Percentiles rank a stretch among this genome's conserved stretches.
These are phyloP conservation scores for Gossypium aridum DNA, from an alignment of 441 rosid species.

Conservation along the genomic window DNA sequence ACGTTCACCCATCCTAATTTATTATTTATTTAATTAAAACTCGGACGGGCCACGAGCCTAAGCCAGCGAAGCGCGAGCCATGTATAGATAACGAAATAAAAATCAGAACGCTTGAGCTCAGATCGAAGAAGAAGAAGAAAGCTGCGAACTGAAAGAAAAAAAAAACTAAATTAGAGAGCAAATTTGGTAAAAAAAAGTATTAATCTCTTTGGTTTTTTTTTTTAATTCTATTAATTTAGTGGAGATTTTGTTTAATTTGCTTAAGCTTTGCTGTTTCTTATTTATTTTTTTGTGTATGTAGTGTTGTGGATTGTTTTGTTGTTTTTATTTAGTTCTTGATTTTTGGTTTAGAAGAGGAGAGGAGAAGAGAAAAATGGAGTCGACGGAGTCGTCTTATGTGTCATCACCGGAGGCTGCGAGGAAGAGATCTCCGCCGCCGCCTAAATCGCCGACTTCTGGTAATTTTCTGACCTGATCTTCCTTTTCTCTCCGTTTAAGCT, in stretches of 20 bases:
- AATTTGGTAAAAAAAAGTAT: not conserved
- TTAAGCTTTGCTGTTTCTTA: not conserved
- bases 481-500: not conserved
- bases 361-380: conserved; percentile 48
- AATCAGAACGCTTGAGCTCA: not conserved
- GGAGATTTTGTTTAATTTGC: not conserved
- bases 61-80: not conserved
- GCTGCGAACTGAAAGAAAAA: not conserved
- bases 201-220: not conserved
- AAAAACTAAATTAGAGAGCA: not conserved
- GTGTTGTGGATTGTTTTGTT: not conserved
- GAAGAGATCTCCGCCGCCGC: conserved; percentile 65
- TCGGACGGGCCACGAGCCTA: not conserved
- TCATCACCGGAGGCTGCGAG: conserved; percentile 69
- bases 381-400: conserved; percentile 79
- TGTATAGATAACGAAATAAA: conserved; percentile 19
- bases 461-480: conserved; percentile 51
- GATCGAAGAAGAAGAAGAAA: not conserved
- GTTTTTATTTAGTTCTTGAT: not conserved
- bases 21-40: not conserved
- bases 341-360: not conserved
- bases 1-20: not conserved
- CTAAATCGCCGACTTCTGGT: conserved; percentile 74
- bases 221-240: not conserved
- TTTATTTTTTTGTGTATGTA: not conserved